Evolutionary conservation across 23 red algal genomes (phyloP), one percentile per base, ranked within the genome.

Genomic region (Gracilariopsis chorda): DNA sequence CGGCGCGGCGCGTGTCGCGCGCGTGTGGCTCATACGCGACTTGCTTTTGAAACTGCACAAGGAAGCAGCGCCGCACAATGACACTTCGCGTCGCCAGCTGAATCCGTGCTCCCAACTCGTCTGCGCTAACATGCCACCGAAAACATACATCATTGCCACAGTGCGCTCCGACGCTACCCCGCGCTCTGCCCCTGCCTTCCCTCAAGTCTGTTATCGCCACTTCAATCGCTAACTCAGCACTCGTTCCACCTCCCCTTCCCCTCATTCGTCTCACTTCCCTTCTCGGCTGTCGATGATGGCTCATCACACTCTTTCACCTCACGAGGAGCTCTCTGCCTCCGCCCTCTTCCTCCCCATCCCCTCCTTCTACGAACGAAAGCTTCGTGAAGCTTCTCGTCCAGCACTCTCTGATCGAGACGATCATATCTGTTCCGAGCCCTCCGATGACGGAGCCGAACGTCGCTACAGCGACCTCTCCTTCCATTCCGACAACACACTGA

Each of bases 401-500:
- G 39, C 29, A 1, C 17, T 10, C 20, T 21, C 67, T 4, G 76
- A 80, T 3, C 39, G 55, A 1, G 76, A 80, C 24, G 76, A 80
- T 23, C 45, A 80, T 14, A 80, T 80, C 30, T 17, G 34, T 12
- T 80, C 76, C 30, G 76, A 80, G 35, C 76, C 76, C 48, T 80
- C 76, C 76, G 76, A 80, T 33, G 76, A 80, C 32, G 48, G 52
- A 8, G 48, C 76, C 0, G 76, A 80, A 13, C 76, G 76, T n/a
- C 76, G 76, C 34, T 80, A 80, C 76, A 80, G 76, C 52, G 76
- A 80, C 55, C 33, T 80, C n/a, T 73, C 67, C 28, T 11, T 73
- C 67, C 67, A 73, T 25, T 73, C 67, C 32, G 67, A 73, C 67
- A 36, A 46, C 47, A 17, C 47, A 20, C 67, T 42, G 3, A 42